Evolutionary conservation across 345 rosid genomes (phyloP), one percentile per base, ranked within the genome.

Genomic region (Stellera chamaejasme): DNA sequence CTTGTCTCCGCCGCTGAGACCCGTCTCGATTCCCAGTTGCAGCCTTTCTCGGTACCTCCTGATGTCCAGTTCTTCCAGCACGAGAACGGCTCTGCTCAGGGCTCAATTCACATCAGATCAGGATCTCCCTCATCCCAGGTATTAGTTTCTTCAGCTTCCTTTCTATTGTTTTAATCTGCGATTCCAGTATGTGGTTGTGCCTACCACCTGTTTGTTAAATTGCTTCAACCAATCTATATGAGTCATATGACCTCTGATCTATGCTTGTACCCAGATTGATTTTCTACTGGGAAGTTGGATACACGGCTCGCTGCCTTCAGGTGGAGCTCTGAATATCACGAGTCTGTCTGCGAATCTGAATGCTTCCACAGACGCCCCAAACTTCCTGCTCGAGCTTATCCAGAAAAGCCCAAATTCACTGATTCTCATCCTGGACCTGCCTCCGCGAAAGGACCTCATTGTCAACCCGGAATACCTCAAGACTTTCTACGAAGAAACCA

Each of bases 201-300:
- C 48, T 45, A 45, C 48, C 11, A 45, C 48, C 15, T 3, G 39
- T 8, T 32, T 32, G 39, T 32, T 32, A 32, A 32, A 2, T 32
- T 32, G 39, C 39, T 32, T 32, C 23, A 19, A 19, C 23, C 23
- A 19, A 19, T 19, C 23, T n/a, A n/a, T 32, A 3, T 7, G 39
- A 3, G 3, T 32, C 7, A 7, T 4, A 45, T 45, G 14, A 45
- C 3, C 48, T 45, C 48, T 45, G 48, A 11, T n/a, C 10, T 7
- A 10, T 5, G 39, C 9, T 32, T 32, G 9, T 4, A 45, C 19
- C 9, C 82, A 92, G 98, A 80, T 88, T 43, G 95, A 92, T 81
- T 79, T 88, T 74, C 65, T 86, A 52, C 54, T 88, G 66, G 95
- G 87, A 69, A 85, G 96, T 72, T 92, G 95, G 95, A 48, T 92